These are phyloP conservation scores for Auriscalpium vulgare DNA, from an alignment of 768 basidiomycete species.

Conservation along the genomic window DNA sequence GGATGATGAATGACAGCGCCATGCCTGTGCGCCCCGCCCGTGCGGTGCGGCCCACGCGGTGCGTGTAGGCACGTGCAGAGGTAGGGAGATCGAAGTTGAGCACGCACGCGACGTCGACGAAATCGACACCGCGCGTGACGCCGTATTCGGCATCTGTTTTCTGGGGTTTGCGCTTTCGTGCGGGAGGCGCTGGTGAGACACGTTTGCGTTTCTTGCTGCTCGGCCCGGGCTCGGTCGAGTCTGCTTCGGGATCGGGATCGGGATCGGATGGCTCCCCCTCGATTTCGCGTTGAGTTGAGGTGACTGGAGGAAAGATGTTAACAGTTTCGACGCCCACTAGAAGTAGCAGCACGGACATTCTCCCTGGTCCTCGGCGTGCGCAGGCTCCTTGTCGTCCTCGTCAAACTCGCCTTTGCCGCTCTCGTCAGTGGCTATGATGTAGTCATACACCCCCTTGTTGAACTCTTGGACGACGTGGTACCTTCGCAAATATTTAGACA, in stretches of 20 bases:
- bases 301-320: conserved; percentile 26
- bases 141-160: conserved; percentile 75
- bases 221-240: not conserved
- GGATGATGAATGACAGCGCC: conserved; percentile 84
- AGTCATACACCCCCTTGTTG: conserved; percentile 97
- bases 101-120: conserved; percentile 93
- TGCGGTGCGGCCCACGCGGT: conserved; percentile 93
- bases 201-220: conserved; percentile 55
- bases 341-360: conserved; percentile 24
- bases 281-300: conserved; percentile 42
- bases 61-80: conserved; percentile 82
- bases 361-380: conserved; percentile 27
- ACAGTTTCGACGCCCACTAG: not conserved
- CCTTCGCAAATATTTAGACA: conserved; percentile 30
- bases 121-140: conserved; percentile 93
- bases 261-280: conserved; percentile 16
- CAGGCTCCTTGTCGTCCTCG: conserved; percentile 40
- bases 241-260: conserved; percentile 4
- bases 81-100: conserved; percentile 97
- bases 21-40: conserved; percentile 92
- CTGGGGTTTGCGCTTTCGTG: conserved; percentile 37
- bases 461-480: conserved; percentile 98
- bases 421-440: conserved; percentile 97
- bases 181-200: conserved; percentile 29
- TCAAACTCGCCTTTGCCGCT: conserved; percentile 46